These are phyloP conservation scores for Schizopora paradoxa DNA, from an alignment of 1,284 basidiomycete species.

Conservation along the genomic window DNA sequence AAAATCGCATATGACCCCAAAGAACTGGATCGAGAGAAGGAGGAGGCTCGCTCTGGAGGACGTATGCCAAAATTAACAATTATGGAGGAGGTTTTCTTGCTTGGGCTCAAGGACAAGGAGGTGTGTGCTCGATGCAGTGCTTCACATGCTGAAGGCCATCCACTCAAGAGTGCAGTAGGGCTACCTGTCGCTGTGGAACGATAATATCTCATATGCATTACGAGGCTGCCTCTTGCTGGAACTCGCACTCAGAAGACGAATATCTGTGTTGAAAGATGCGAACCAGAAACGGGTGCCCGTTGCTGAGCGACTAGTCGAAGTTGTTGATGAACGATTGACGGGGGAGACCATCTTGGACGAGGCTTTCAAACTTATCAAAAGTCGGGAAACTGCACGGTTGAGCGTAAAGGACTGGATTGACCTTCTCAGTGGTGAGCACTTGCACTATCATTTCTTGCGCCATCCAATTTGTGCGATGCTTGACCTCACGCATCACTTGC, in stretches of 20 bases:
- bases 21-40: constrained; percentile 73
- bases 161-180: constrained; percentile 45
- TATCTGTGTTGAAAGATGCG: constrained; percentile 83
- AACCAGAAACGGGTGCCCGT: constrained; percentile 72
- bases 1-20: constrained; percentile 93
- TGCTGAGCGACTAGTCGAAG: constrained; percentile 83
- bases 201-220: constrained; percentile 95
- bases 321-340: constrained; percentile 85
- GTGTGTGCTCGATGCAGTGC: constrained; percentile 35
- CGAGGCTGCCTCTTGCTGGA: constrained; percentile 94
- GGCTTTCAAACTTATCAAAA: constrained; percentile 91
- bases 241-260: constrained; percentile 83
- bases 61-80: constrained; percentile 85
- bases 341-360: constrained; percentile 95
- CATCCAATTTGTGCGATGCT: constrained; percentile 7
- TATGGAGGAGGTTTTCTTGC: constrained; percentile 93
- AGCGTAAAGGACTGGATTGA: constrained; percentile 93
- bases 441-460: constrained; percentile 4
- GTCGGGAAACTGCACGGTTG: constrained; percentile 57
- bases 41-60: constrained; percentile 66
- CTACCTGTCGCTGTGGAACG: constrained; percentile 96
- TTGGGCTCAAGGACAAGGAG: constrained; percentile 90
- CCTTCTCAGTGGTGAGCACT: constrained; percentile 74
- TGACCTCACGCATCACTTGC: constrained; percentile 5
- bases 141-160: constrained; percentile 4